A percentile compares a stretch with the other conserved stretches of the same genome.
Evolutionary conservation across 495 filamentous ascomycete species (phyloP).

Genomic region (Penicillium mononematosum): DNA sequence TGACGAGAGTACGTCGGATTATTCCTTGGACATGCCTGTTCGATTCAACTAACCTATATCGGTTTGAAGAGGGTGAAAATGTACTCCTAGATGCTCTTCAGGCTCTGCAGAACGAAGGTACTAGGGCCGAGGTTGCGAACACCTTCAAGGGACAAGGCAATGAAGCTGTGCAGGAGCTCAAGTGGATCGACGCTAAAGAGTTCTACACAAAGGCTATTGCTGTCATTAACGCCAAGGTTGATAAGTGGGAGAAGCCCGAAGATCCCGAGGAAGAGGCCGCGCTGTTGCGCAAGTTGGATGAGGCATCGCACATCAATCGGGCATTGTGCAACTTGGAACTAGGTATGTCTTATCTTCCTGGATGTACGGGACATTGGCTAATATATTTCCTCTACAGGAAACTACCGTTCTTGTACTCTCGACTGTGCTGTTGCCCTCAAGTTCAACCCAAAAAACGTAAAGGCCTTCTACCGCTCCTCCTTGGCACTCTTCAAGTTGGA

Average conservation of each 20-base stretch:
- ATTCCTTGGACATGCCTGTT: conserved; percentile 8
- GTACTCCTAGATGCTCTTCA: conserved; percentile 78
- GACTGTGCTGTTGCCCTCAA: conserved; percentile 80
- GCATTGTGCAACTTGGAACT: conserved; percentile 81
- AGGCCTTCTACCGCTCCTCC: conserved; percentile 83
- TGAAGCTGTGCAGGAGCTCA: conserved; percentile 70
- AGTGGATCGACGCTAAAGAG: conserved; percentile 82
- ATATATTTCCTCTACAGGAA: conserved; percentile 47
- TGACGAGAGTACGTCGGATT: conserved; percentile 46
- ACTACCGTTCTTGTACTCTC: conserved; percentile 77
- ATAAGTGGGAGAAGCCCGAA: conserved; percentile 48
- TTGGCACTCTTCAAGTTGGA: conserved; percentile 72
- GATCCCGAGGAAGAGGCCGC: conserved; percentile 53
- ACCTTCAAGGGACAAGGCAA: conserved; percentile 89
- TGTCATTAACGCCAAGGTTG: conserved; percentile 59
- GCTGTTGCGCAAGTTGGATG: conserved; percentile 60
- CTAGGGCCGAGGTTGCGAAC: conserved; percentile 70
- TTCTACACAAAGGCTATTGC: conserved; percentile 84
- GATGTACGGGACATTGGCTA: conserved; percentile 8
- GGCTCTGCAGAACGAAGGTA: conserved; percentile 90
- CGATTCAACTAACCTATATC: conserved; percentile 2
- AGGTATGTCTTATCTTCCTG: conserved; percentile 42
- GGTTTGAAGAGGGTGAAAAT: conserved; percentile 57
- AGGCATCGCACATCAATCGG: conserved; percentile 79
- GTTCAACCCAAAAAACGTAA: conserved; percentile 74